Evolutionary conservation across 2,329 filamentous ascomycete genomes (phyloP), one percentile per base, ranked within the genome.

Genomic region (Aplosporella prunicola): DNA sequence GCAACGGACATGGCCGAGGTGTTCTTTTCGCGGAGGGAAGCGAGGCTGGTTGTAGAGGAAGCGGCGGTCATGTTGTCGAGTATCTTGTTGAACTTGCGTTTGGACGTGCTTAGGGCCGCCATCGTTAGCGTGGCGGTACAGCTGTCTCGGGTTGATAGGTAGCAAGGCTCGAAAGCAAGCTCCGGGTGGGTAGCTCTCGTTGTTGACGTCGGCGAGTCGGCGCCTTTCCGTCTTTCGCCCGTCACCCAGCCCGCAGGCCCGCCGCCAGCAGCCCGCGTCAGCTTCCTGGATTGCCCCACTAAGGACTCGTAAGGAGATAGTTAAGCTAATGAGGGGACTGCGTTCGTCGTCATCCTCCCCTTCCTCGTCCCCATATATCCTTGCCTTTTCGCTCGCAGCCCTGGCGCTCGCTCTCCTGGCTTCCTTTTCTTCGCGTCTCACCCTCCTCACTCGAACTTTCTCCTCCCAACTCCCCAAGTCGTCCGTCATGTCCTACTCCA

Each of bases 21-120:
- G 46, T 60, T 59, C 30, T 50, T 51, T 18, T 64, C 52, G 51
- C 60, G 57, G 49, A 64, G 43, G 35, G 51, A 47, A 30, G 50
- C 51, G 26, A 61, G 50, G 16, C 53, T 57, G 43, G 52, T 52
- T 29, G 56, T 49, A 13, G 62, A 73, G 51, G 74, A 74, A 49
- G 47, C 75, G 68, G 62, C 61, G 43, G 63, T 53, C 42, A 72
- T 60, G 48, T 66, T 64, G 53, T 86, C 81, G 18, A 88, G 67
- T 11, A 87, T 69, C 50, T 74, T 72, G 60, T 87, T 82, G 65
- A 88, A 87, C 60, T 88, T 88, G 49, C 83, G 74, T 64, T 88
- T 89, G n/a, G 80, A 84, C 16, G 80, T 75, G 54, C 82, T 82
- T 67, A 87, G 82, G 30, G 63, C 64, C 9, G 56, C 51, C 58